Percentiles rank a stretch among this genome's conserved stretches.
These are phyloP conservation scores for Peziza echinospora DNA, from an alignment of 495 filamentous ascomycete species.

Conservation along the genomic window DNA sequence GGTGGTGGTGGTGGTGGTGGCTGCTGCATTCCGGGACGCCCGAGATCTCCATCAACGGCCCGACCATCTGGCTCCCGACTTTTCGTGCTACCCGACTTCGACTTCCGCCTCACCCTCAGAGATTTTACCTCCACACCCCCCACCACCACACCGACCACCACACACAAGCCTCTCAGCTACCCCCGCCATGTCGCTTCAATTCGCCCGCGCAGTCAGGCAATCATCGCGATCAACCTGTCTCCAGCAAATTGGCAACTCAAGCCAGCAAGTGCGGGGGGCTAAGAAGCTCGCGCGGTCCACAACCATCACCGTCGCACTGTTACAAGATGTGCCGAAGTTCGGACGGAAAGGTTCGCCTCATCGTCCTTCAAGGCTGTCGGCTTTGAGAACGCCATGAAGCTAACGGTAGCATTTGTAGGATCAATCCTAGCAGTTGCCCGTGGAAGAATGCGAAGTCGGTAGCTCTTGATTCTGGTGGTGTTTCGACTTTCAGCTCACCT, in stretches of 20 bases:
- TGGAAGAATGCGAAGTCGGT: conserved; percentile 31
- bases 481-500: not conserved
- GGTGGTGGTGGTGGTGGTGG: no score
- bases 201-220: conserved; percentile 2
- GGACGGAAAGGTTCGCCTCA: conserved; percentile 31
- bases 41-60: no score
- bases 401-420: conserved; percentile 21
- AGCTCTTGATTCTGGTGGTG: not conserved
- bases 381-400: not conserved
- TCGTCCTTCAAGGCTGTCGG: not conserved
- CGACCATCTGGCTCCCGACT: not conserved
- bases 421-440: conserved; percentile 30
- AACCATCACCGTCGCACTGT: conserved; percentile 37
- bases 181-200: not conserved
- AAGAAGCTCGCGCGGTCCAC: conserved; percentile 28
- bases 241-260: conserved; percentile 7
- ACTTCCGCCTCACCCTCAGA: not conserved
- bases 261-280: conserved; percentile 32
- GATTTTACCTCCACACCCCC: not conserved
- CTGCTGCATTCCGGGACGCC: no score
- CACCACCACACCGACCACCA: conserved; percentile 1
- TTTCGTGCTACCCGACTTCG: not conserved
- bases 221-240: conserved; percentile 13
- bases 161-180: conserved; percentile 7
- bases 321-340: conserved; percentile 36